phyloP scores from a whole-genome alignment of 2,329 filamentous ascomycete species.

The Beauveria sp. region DNA sequence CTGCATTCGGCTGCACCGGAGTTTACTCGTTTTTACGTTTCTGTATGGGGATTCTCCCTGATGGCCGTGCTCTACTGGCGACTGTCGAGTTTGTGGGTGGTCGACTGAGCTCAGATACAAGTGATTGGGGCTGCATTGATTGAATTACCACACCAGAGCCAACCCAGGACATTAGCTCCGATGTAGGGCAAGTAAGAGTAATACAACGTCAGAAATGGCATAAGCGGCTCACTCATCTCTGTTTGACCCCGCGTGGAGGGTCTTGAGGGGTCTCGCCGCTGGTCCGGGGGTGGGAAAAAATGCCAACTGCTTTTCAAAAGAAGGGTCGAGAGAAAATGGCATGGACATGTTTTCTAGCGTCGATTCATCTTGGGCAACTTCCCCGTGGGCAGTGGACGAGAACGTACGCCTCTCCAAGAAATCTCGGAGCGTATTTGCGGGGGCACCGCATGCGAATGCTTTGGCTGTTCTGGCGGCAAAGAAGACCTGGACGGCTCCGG shows the following conservation, averaged over 20 bases:
- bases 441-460: background rate
- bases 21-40: background rate
- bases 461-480: background rate
- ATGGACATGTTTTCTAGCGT: background rate
- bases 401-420: background rate
- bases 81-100: too few relatives aligned
- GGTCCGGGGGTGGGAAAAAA: background rate
- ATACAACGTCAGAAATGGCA: constrained; percentile 8
- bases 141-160: too few relatives aligned
- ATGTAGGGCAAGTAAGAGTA: constrained; percentile 1
- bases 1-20: background rate
- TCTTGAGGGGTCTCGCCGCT: background rate
- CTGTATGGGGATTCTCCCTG: too few relatives aligned
- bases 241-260: background rate
- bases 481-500: constrained; percentile 6
- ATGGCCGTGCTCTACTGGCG: too few relatives aligned
- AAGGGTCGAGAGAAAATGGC: background rate
- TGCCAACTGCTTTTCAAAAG: background rate
- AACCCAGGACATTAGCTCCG: constrained; percentile 4
- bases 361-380: background rate
- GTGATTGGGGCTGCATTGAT: too few relatives aligned
- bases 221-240: constrained; percentile 6
- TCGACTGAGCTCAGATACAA: too few relatives aligned
- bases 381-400: background rate
- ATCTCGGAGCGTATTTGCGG: constrained; percentile 1